Evolutionary conservation across 305 asterid species (phyloP).

Genomic region (Fraxinus dipetala): DNA sequence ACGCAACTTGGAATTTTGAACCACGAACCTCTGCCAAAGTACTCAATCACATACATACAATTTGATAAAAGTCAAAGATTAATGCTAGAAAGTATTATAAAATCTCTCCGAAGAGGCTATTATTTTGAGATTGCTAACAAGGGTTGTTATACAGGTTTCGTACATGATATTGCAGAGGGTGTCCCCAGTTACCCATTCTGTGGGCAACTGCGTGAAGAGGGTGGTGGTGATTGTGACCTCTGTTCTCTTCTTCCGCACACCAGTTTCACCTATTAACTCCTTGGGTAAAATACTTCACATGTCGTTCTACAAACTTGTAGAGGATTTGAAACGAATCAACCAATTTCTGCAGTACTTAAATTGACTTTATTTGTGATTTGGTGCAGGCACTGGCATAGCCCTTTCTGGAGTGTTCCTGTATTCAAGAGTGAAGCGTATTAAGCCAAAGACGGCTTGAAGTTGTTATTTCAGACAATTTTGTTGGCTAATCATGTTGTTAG

Average conservation of each 20-base stretch:
- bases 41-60: neutral
- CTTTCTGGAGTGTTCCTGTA: conserved; percentile 34
- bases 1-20: neutral
- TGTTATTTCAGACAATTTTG: conserved; percentile 1
- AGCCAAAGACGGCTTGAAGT: conserved; percentile 41
- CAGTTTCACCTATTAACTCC: conserved; percentile 41
- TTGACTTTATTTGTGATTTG: neutral
- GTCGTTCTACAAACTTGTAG: neutral
- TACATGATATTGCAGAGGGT: conserved; percentile 58
- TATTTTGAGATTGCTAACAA: neutral
- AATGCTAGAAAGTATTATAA: neutral
- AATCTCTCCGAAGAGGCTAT: neutral
- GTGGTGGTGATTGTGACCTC: conserved; percentile 56
- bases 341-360: neutral
- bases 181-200: conserved; percentile 56
- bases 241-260: conserved; percentile 50
- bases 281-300: conserved; percentile 29
- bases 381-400: conserved; percentile 32
- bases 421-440: conserved; percentile 47
- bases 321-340: neutral
- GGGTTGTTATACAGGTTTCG: conserved; percentile 41
- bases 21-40: neutral
- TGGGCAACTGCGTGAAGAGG: conserved; percentile 56
- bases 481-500: conserved; percentile 23
- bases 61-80: neutral